These are phyloP conservation scores for Phytophthora podocarpi DNA, from an alignment of 352 stramenopile species.

Conservation along the genomic window DNA sequence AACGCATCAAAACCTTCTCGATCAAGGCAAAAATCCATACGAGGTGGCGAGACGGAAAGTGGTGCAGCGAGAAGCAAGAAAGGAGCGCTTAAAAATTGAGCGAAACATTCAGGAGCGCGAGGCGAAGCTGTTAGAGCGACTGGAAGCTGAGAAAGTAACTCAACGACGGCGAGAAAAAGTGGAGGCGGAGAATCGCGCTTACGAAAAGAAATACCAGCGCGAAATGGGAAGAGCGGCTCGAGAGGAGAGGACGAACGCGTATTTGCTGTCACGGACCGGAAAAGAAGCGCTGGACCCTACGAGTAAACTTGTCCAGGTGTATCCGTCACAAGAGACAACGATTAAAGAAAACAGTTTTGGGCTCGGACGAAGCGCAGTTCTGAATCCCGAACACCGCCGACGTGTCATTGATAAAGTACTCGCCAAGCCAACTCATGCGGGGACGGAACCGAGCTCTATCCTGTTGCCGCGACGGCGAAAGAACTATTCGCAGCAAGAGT, in stretches of 20 bases:
- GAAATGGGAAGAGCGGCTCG: slow-evolving; percentile 64
- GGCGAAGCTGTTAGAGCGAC: slow-evolving; percentile 46
- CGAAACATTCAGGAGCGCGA: slow-evolving; percentile 61
- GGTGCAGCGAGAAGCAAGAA: slow-evolving; percentile 40
- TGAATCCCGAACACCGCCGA: slow-evolving; percentile 41
- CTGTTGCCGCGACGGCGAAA: slow-evolving; percentile 30
- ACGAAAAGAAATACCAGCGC: slow-evolving; percentile 71
- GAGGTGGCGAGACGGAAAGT: slow-evolving; percentile 60
- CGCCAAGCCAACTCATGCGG: slow-evolving; percentile 42
- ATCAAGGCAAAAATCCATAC: slow-evolving; percentile 80
- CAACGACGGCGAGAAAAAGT: slow-evolving; percentile 46
- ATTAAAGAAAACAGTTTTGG: slow-evolving; percentile 80
- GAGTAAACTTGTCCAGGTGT: slow-evolving; percentile 62
- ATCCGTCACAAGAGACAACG: slow-evolving; percentile 75
- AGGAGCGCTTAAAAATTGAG: slow-evolving; percentile 50
- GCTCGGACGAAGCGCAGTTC: slow-evolving; percentile 54
- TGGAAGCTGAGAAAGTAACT: slow-evolving; percentile 59
- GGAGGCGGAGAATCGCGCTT: slow-evolving; percentile 45
- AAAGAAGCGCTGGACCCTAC: slow-evolving; percentile 69
- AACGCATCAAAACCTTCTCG: slow-evolving; percentile 57
- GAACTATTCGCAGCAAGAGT: slow-evolving; percentile 1
- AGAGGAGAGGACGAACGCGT: slow-evolving; percentile 60
- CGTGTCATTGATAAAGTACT: slow-evolving; percentile 54
- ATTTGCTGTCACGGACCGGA: slow-evolving; percentile 58
- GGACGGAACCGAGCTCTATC: slow-evolving; percentile 22